A percentile compares a stretch with the other conserved stretches of the same genome.
phyloP scores from a whole-genome alignment of 1,284 basidiomycete species.

The Hemileia vastatrix region DNA sequence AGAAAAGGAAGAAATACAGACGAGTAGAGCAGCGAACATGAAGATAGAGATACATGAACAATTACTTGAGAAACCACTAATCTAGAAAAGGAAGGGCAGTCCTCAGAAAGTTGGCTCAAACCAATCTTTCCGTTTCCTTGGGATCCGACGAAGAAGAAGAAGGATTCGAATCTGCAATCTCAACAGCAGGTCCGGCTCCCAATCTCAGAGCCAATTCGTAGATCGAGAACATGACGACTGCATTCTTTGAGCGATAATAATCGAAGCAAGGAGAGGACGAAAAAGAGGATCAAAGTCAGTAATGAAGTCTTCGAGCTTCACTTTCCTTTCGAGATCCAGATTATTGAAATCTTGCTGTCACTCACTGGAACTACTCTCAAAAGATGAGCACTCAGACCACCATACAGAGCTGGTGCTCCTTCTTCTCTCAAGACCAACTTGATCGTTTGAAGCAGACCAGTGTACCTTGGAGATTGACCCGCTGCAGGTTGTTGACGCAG shows the following conservation, averaged over 20 bases:
- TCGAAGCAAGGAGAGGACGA: background rate
- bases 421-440: conserved; percentile 79
- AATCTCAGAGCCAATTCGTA: conserved; percentile 44
- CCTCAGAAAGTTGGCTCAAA: background rate
- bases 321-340: background rate
- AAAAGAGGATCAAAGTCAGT: background rate
- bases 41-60: too few relatives aligned
- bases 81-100: too few relatives aligned
- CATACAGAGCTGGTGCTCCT: conserved; percentile 71
- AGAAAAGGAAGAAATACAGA: too few relatives aligned
- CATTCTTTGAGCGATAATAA: conserved; percentile 54
- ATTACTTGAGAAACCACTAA: too few relatives aligned
- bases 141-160: background rate
- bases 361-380: conserved; percentile 87
- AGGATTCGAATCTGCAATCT: background rate
- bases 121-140: background rate
- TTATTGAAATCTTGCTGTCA: conserved; percentile 3
- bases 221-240: conserved; percentile 77
- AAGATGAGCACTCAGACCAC: conserved; percentile 84
- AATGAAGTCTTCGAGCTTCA: too few relatives aligned
- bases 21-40: too few relatives aligned
- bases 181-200: too few relatives aligned
- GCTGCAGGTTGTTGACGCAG: conserved; percentile 62
- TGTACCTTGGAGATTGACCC: conserved; percentile 58
- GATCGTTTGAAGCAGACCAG: conserved; percentile 73